Evolutionary conservation across 1,284 basidiomycete genomes (phyloP).

Genomic region (Cutaneotrichosporon daszewskae): DNA sequence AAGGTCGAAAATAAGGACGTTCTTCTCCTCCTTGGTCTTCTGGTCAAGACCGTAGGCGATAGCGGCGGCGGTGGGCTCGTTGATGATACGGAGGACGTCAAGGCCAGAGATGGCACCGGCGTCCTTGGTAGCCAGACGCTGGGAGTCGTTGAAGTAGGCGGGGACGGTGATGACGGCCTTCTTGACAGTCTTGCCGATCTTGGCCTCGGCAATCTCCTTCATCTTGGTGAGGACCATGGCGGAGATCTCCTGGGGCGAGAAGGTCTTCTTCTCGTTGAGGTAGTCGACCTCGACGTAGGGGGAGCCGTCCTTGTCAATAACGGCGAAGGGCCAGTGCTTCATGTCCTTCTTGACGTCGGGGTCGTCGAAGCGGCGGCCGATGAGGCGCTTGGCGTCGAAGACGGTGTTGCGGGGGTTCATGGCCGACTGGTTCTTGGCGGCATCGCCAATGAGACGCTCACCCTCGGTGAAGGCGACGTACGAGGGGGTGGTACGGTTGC

Average conservation of each 20-base stretch:
- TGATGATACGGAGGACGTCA: constrained; percentile 64
- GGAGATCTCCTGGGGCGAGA: constrained; percentile 71
- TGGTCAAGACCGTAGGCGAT: constrained; percentile 61
- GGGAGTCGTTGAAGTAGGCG: constrained; percentile 66
- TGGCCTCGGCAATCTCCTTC: constrained; percentile 74
- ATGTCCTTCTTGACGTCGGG: constrained; percentile 59
- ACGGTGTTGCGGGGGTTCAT: constrained; percentile 96
- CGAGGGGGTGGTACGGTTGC: constrained; percentile 97
- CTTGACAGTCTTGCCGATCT: constrained; percentile 59
- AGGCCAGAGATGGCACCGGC: constrained; percentile 60
- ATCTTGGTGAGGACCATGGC: constrained; percentile 98
- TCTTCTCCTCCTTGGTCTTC: constrained; percentile 82
- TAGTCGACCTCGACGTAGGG: constrained; percentile 58
- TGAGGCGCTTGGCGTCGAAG: constrained; percentile 95
- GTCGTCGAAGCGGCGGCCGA: constrained; percentile 86
- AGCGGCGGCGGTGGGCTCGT: constrained; percentile 56
- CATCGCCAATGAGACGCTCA: constrained; percentile 98
- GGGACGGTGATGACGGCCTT: constrained; percentile 66
- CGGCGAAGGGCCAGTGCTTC: constrained; percentile 66
- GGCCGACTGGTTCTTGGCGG: constrained; percentile 94
- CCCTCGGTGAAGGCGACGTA: constrained; percentile 97
- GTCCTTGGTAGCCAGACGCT: constrained; percentile 61
- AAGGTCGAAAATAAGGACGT: constrained; percentile 99
- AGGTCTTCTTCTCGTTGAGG: constrained; percentile 57
- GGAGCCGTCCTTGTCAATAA: constrained; percentile 56